Evolutionary conservation across 2,329 filamentous ascomycete genomes (phyloP), one percentile per base, ranked within the genome.

Genomic region (Byssothecium circinans): DNA sequence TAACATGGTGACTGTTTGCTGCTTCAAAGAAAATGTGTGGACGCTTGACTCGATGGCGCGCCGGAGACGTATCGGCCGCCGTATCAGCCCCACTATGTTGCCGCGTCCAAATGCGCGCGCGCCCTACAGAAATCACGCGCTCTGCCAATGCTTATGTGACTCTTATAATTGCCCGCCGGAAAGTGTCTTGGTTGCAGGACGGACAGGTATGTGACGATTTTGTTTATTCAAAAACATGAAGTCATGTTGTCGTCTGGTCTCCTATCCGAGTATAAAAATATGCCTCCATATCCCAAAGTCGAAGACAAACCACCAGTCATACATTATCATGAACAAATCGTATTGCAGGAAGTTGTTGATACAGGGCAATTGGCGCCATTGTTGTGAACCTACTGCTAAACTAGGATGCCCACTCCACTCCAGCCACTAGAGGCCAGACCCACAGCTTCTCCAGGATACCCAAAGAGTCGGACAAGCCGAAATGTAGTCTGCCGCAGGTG

Each of bases 321-420:
- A 41, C 36, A 43, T 22, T 8, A 38, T 36, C 46, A 45, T 53
- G 47, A 53, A 58, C 55, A 56, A 48, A 48, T 60, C 54, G 42
- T 56, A 60, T 60, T 52, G 43, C 6, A 32, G 56, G 49, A 30
- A 48, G 53, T 46, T 67, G 60, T 62, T 65, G 62, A 63, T 64
- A 69, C 65, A 67, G 56, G 48, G 38, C 43, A 37, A 29, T n/a
- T 34, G 25, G 41, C 51, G 42, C 50, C 47, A 35, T 47, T 34
- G 46, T 43, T 45, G 43, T 48, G 50, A 53, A 54, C 49, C 52
- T 54, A 43, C 52, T 43, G 45, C 41, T 42, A 32, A 36, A 47
- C 41, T 42, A 32, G 38, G 50, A 58, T 44, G 47, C 49, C 48
- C 29, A 32, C 29, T 32, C 29, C 29, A 12, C 23, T 17, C 49